A percentile compares a stretch with the other conserved stretches of the same genome.
These are phyloP conservation scores for Colletotrichum lini DNA, from an alignment of 2,329 filamentous ascomycete genomes.

Conservation along the genomic window DNA sequence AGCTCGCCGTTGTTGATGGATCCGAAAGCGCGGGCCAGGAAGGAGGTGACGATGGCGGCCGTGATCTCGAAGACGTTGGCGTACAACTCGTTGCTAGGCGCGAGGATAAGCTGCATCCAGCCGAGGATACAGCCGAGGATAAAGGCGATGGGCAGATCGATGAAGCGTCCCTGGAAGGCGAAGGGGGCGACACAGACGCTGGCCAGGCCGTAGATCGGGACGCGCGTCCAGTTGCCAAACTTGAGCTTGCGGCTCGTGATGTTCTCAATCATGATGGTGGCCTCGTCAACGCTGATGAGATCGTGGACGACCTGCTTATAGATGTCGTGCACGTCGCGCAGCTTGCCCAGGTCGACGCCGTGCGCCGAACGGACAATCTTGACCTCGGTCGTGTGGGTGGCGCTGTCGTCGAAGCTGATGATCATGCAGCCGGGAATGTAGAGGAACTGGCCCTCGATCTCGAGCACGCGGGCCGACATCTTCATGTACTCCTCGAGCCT, in stretches of 20 bases:
- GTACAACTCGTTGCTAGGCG: constrained; percentile 81
- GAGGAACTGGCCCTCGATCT: constrained; percentile 90
- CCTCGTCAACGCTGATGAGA: constrained; percentile 79
- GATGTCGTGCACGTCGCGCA: constrained; percentile 81
- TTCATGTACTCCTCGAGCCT: constrained; percentile 92
- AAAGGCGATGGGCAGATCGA: constrained; percentile 85
- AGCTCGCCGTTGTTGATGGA: constrained; percentile 71
- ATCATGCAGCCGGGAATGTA: constrained; percentile 96
- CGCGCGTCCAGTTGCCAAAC: constrained; percentile 66
- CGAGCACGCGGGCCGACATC: constrained; percentile 89
- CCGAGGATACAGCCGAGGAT: constrained; percentile 82
- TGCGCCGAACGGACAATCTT: constrained; percentile 79
- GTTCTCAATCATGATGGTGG: constrained; percentile 72
- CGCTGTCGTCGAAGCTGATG: constrained; percentile 85
- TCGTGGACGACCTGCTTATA: constrained; percentile 90
- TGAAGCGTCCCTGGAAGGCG: constrained; percentile 81
- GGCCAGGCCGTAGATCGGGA: constrained; percentile 82
- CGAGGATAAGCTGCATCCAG: constrained; percentile 80
- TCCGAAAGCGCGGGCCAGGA: constrained; percentile 77
- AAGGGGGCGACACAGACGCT: constrained; percentile 84
- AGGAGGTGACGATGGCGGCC: constrained; percentile 76
- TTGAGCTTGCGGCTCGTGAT: constrained; percentile 63
- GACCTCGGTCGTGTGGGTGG: constrained; percentile 84
- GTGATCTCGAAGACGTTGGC: constrained; percentile 67
- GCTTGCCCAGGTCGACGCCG: constrained; percentile 80